Conservation (phyloP, 1,284 basidiomycete species). For the Malassezia globosa region DNA sequence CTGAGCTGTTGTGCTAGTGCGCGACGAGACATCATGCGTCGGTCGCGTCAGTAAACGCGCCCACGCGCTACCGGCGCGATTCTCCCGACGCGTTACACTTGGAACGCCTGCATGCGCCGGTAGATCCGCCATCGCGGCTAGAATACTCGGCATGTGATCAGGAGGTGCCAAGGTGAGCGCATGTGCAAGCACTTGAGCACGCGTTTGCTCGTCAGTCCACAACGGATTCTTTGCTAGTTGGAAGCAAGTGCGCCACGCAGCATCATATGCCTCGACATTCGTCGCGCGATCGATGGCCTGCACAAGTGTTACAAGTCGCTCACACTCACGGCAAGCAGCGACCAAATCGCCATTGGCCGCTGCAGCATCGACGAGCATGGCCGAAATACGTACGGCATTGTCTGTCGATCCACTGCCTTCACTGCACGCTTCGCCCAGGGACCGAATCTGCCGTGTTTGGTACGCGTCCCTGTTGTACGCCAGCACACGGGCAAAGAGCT, state of each 20-base stretch:
- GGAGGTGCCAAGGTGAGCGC: slow-evolving; percentile 15
- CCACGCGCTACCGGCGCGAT: neutral
- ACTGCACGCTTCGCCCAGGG: slow-evolving; percentile 2
- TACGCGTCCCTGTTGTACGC: slow-evolving; percentile 9
- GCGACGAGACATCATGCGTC: neutral
- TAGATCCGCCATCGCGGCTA: neutral
- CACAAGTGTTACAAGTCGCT: slow-evolving; percentile 1
- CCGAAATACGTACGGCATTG: slow-evolving; percentile 8
- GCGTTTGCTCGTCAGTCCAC: slow-evolving; percentile 1
- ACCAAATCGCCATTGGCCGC: slow-evolving; percentile 1
- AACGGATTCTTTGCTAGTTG: slow-evolving; percentile 15
- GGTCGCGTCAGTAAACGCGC: slow-evolving; percentile 4
- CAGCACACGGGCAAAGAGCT: slow-evolving; percentile 9
- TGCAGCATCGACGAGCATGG: slow-evolving; percentile 16
- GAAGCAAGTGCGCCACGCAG: slow-evolving; percentile 16
- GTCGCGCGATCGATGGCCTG: neutral
- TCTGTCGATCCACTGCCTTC: neutral
- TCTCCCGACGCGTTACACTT: neutral
- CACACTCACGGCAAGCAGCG: slow-evolving; percentile 8
- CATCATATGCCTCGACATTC: slow-evolving; percentile 5
- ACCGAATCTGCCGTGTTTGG: slow-evolving; percentile 7
- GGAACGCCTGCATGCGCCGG: neutral
- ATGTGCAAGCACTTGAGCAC: slow-evolving; percentile 5
- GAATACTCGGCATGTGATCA: slow-evolving; percentile 5
- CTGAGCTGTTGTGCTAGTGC: neutral